A percentile compares a stretch with the other conserved stretches of the same genome.
Conservation (phyloP, 78 protist species). For the Isochrysis galbana region DNA sequence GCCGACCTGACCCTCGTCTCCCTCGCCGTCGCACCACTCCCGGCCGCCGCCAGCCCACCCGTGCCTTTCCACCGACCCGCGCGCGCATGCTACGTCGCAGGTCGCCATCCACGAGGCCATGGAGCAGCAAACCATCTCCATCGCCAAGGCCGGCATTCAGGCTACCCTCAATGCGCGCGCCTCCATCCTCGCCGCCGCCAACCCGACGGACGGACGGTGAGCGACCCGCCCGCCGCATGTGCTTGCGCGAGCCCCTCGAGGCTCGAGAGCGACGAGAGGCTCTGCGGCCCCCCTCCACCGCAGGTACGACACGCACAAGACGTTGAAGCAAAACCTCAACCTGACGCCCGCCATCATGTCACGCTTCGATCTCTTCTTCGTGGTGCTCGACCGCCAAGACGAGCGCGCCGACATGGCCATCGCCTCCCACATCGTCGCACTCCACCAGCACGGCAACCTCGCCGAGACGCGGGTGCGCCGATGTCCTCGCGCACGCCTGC, state of each 20-base stretch:
- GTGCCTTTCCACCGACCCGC: not conserved
- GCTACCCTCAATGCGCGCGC: slow-evolving; percentile 97
- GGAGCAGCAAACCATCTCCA: slow-evolving; percentile 99
- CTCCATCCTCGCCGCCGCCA: slow-evolving; percentile 92
- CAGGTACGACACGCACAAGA: slow-evolving; percentile 68
- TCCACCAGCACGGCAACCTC: slow-evolving; percentile 60
- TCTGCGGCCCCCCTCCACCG: no score
- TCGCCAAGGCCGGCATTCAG: slow-evolving; percentile 98
- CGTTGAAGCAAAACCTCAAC: slow-evolving; percentile 82
- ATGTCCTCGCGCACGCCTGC: no score
- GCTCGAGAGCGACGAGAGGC: no score
- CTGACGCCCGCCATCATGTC: slow-evolving; percentile 97
- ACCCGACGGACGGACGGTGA: slow-evolving; percentile 36
- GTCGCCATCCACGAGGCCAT: slow-evolving; percentile 91
- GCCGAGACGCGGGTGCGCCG: not conserved
- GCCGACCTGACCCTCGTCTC: not conserved
- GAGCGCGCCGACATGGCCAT: slow-evolving; percentile 82
- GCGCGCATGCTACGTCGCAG: not conserved
- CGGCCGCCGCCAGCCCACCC: not conserved
- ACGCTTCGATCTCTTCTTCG: slow-evolving; percentile 98
- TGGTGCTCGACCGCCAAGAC: slow-evolving; percentile 86
- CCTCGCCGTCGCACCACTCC: not conserved
- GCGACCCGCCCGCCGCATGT: no score
- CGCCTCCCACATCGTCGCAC: slow-evolving; percentile 90
- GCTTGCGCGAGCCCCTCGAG: no score